phyloP scores from a whole-genome alignment of 352 stramenopile species.

The Globisporangium lucens region DNA sequence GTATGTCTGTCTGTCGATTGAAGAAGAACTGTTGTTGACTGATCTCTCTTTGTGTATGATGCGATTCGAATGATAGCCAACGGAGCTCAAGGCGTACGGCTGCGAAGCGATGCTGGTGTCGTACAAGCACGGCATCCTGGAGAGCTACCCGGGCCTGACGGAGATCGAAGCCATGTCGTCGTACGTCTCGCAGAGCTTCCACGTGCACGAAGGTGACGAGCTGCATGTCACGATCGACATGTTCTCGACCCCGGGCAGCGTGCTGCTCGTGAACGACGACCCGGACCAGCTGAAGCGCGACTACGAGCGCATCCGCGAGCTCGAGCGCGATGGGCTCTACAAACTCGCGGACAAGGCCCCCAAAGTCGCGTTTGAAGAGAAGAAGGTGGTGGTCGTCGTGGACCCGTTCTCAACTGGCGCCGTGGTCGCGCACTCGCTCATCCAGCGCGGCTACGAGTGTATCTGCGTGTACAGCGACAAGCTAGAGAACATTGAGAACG shows the following conservation, averaged over 20 bases:
- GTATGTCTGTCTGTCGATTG: not conserved
- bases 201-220: conserved; percentile 75
- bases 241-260: conserved; percentile 93
- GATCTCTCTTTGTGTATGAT: not conserved
- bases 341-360: conserved; percentile 22
- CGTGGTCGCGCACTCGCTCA: conserved; percentile 91
- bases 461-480: conserved; percentile 86
- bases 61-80: conserved; percentile 32
- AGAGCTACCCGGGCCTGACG: conserved; percentile 85
- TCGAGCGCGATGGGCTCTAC: conserved; percentile 77
- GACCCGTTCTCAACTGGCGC: conserved; percentile 96
- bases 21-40: not conserved
- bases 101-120: conserved; percentile 93
- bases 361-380: conserved; percentile 17
- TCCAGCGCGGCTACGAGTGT: conserved; percentile 86
- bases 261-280: conserved; percentile 89
- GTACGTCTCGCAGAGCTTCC: conserved; percentile 91
- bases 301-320: conserved; percentile 81
- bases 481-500: conserved; percentile 78
- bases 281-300: conserved; percentile 71
- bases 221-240: conserved; percentile 93
- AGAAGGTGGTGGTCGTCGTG: conserved; percentile 90
- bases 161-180: conserved; percentile 90
- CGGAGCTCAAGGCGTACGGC: conserved; percentile 75
- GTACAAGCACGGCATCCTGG: conserved; percentile 89